Percentiles rank a stretch among this genome's conserved stretches.
Evolutionary conservation across 768 basidiomycete genomes (phyloP).

Genomic region (Butyriboletus loyo): DNA sequence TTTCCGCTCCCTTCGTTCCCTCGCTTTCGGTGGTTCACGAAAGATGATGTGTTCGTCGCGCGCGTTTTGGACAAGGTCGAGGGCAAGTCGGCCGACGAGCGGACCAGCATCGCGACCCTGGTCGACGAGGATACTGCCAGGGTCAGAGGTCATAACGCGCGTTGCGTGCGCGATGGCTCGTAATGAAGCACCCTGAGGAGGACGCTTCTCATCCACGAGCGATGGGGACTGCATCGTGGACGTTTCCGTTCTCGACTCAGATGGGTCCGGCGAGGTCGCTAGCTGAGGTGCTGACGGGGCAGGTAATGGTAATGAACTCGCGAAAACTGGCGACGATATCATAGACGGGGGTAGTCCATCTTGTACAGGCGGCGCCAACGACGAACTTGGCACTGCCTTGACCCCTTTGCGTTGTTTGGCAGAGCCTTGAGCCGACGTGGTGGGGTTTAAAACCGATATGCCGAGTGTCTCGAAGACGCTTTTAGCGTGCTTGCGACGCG

Average conservation of each 20-base stretch:
- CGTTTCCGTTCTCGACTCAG: conserved; percentile 25
- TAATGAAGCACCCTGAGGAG: conserved; percentile 60
- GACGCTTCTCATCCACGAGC: conserved; percentile 28
- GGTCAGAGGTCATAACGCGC: conserved; percentile 81
- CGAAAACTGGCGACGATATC: conserved; percentile 19
- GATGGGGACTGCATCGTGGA: conserved; percentile 28
- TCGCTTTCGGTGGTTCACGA: conserved; percentile 37
- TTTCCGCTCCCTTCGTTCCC: conserved; percentile 43
- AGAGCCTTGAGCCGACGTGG: conserved; percentile 27
- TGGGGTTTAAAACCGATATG: conserved; percentile 61
- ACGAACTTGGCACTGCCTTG: conserved; percentile 28
- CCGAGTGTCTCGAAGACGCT: conserved; percentile 74
- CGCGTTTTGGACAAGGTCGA: conserved; percentile 64
- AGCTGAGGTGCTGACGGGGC: conserved; percentile 28
- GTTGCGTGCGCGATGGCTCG: conserved; percentile 80
- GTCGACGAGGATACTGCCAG: conserved; percentile 70
- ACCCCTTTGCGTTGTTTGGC: conserved; percentile 20
- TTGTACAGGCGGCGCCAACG: conserved; percentile 7
- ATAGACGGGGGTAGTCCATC: conserved; percentile 11
- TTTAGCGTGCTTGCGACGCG: conserved; percentile 45
- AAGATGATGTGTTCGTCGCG: conserved; percentile 58
- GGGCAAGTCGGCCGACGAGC: conserved; percentile 60
- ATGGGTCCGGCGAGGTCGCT: conserved; percentile 19
- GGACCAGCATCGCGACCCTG: conserved; percentile 60
- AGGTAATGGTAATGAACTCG: conserved; percentile 15